These are phyloP conservation scores for Lyophyllum semitale DNA, from an alignment of 768 basidiomycete species.

Conservation along the genomic window DNA sequence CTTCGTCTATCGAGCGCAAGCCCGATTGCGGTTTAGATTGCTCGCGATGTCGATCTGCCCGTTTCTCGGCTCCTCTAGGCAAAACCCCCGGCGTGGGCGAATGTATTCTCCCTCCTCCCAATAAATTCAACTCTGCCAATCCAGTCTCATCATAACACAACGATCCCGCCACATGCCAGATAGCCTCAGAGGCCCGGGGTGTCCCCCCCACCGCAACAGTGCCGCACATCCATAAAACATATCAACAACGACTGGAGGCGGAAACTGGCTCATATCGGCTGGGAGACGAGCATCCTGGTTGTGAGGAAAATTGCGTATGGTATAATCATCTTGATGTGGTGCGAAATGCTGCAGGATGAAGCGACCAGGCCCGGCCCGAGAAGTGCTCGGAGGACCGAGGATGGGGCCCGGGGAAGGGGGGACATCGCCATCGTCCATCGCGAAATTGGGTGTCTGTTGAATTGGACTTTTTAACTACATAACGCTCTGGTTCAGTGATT, in stretches of 20 bases:
- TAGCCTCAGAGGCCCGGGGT: background rate
- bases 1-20: conserved; percentile 1
- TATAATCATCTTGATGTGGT: background rate
- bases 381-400: background rate
- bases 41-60: background rate
- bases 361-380: conserved; percentile 4
- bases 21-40: background rate
- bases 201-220: background rate
- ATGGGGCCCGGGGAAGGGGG: background rate
- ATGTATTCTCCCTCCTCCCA: too few species aligned
- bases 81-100: too few species aligned
- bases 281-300: conserved; percentile 2
- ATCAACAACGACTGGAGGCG: conserved; percentile 4
- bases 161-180: too few species aligned
- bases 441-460: conserved; percentile 4
- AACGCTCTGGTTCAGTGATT: background rate
- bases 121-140: too few species aligned
- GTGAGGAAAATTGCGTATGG: background rate
- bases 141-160: too few species aligned
- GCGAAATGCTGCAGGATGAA: conserved; percentile 5
- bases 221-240: conserved; percentile 6
- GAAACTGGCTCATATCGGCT: conserved; percentile 7
- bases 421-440: background rate
- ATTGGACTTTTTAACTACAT: background rate
- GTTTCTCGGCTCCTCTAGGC: too few species aligned